Evolutionary conservation across 1,284 basidiomycete genomes (phyloP), one percentile per base, ranked within the genome.

Genomic region (Chalciporus sp.): DNA sequence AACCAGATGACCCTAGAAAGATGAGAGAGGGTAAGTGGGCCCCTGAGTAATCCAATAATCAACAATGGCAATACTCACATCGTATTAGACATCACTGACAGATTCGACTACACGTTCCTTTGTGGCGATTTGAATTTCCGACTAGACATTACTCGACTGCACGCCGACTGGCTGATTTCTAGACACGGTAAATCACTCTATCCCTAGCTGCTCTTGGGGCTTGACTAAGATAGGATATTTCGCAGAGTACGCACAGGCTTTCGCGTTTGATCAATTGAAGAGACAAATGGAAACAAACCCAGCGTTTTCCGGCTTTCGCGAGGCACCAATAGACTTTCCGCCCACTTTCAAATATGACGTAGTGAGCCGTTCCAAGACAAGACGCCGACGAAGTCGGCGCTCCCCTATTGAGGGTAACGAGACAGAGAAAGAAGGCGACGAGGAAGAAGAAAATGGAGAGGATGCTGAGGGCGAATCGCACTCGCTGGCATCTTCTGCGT

Each of bases 341-440:
- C 90, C 90, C 0, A 93, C 91, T 0, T 93, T 92, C 78, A 93
- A 93, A 65, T 93, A 92, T 61, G 86, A 93, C 58, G 88, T 93
- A 10, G 68, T 80, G 46, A 85, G 82, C 63, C 76, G 76, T 20
- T 70, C 75, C 16, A 84, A 76, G 62, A 75, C 69, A 28, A 73
- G 66, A 57, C 71, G 68, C 46, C 61, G 67, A 20, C 68, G 70
- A 16, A 72, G 73, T 59, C 73, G 71, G 58, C 72, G 64, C 42
- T 57, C 62, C 53, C 44, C 70, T 52, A 46, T 71, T 67, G 59
- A 69, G 49, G 71, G 64, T 8, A 66, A 67, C 17, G 64, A 64
- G 10, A 67, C 71, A 0, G 70, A 69, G n/a, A 67, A 67, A 46
- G 66, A 68, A 19, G 65, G 60, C 28, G 68, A 69, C 19, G 68